Base-by-base conservation (phyloP, 225 moss, liverwort and hornwort species). In the Sphagnum tenellum region DNA sequence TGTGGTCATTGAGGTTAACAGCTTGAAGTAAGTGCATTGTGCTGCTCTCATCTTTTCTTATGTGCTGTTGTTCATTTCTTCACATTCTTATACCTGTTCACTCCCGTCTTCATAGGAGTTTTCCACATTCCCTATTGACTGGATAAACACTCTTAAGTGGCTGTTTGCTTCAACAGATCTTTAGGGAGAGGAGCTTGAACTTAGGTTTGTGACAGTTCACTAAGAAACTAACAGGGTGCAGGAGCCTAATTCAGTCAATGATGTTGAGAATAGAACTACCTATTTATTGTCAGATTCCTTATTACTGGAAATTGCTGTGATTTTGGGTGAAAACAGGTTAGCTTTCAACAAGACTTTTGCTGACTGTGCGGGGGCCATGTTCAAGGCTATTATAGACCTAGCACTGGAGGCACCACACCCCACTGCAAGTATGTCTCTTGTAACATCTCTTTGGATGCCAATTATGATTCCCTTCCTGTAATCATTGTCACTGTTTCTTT, bases 311-410 rank as follows among this genome's bases (percentile, higher is more conserved):
- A 9, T 10, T 46, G 59, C 47, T 67, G 71, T 56, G 48, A 55
- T 60, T 59, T 51, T 69, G 68, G 29, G 29, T 29, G 29, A 10
- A 64, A 55, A 72, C 81, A 96, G 95, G 80, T 71, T 98, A 71
- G 92, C 85, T 13, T 75, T 59, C 55, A 78, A 92, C 69, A 88
- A 92, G 63, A 81, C 92, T 12, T 92, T 98, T 78, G 88, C 86
- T 64, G 98, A 98, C 66, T 93, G 93, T 76, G 89, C 93, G 54
- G 98, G 89, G 77, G 98, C 98, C 60, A 87, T 98, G 93, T 98
- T 98, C 61, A 82, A 65, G 66, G 81, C 89, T 52, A 75, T 93
- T 48, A 72, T 93, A 75, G 88, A 90, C 59, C 79, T 86, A 58
- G 86, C 89, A 51, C 70, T 82, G 68, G 82, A 79, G 77, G 67